Percentiles rank a stretch among this genome's conserved stretches.
phyloP scores from a whole-genome alignment of 805 yeast genomes.

The Barnettozyma sucrosica region DNA sequence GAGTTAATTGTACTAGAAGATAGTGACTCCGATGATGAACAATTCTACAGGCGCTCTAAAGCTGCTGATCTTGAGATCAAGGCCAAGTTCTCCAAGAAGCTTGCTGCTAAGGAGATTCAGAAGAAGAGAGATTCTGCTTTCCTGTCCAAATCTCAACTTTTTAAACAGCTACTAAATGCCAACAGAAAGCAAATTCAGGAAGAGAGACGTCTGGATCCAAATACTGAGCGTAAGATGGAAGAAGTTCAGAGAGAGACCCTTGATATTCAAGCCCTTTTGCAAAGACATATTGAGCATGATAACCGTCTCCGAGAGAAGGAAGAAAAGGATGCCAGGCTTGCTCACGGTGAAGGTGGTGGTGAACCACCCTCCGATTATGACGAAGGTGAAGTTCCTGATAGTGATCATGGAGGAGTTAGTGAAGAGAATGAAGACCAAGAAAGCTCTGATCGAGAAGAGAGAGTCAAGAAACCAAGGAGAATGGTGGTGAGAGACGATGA shows the following conservation, averaged over 20 bases:
- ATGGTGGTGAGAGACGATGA: conserved; percentile 15
- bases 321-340: conserved; percentile 24
- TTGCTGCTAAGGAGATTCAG: conserved; percentile 7
- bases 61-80: conserved; percentile 31
- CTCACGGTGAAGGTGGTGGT: conserved; percentile 10
- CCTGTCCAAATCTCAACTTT: conserved; percentile 27
- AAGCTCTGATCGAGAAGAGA: conserved; percentile 3
- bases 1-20: conserved; percentile 17
- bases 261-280: conserved; percentile 21
- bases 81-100: conserved; percentile 29
- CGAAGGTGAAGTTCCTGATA: conserved; percentile 21
- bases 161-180: conserved; percentile 35
- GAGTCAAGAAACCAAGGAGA: conserved; percentile 2
- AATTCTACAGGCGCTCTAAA: conserved; percentile 24
- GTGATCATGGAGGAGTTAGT: conserved; percentile 15
- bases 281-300: conserved; percentile 20
- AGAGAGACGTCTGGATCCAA: conserved; percentile 40
- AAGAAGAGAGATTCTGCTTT: conserved; percentile 11
- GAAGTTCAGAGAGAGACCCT: conserved; percentile 19
- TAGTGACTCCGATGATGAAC: conserved; percentile 16
- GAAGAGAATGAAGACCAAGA: conserved; percentile 13
- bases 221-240: conserved; percentile 32
- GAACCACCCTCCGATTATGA: conserved; percentile 7
- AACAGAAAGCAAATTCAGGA: conserved; percentile 46
- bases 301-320: conserved; percentile 30